Evolutionary conservation across 169 alveolate species (phyloP).

Genomic region (Plasmodium gonderi): DNA sequence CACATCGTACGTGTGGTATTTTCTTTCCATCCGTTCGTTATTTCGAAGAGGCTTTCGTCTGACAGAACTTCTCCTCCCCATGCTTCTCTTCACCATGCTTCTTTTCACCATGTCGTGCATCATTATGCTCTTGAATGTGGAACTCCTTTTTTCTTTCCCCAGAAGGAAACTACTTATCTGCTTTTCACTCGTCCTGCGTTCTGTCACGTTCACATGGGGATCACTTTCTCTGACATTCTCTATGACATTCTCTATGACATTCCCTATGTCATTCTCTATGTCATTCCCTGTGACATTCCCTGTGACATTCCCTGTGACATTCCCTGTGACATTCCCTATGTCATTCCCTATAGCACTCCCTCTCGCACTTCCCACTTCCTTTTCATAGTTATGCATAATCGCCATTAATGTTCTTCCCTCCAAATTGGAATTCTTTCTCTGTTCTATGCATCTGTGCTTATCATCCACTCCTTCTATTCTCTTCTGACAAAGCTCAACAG

Average conservation of each 20-base stretch:
- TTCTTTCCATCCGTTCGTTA: background rate
- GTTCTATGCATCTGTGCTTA: background rate
- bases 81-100: background rate
- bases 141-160: background rate
- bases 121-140: background rate
- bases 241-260: background rate
- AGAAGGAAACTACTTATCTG: background rate
- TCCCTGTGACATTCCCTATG: background rate
- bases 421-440: background rate
- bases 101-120: background rate
- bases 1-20: background rate
- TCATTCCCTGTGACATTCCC: background rate
- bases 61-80: background rate
- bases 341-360: background rate
- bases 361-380: background rate
- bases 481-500: background rate
- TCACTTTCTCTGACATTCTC: background rate
- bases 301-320: background rate
- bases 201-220: background rate
- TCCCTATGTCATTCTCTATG: background rate
- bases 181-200: background rate
- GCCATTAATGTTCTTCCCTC: background rate
- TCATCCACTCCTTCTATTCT: background rate
- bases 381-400: background rate
- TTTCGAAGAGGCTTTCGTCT: background rate